Evolutionary conservation across 805 yeast genomes (phyloP).

Genomic region (Metschnikowia drakensbergensis): DNA sequence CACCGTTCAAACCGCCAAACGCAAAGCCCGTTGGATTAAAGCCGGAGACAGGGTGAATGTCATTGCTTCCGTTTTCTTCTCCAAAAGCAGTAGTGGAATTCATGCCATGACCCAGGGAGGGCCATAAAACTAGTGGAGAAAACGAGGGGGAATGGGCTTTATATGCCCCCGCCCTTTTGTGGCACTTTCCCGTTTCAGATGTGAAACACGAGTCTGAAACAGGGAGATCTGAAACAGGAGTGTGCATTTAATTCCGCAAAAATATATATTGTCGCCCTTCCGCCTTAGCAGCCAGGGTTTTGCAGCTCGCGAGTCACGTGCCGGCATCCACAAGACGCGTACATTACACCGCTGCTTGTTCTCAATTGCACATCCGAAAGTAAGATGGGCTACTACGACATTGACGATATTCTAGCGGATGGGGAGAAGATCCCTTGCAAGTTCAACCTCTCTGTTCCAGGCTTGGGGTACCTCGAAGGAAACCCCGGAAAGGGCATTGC

Average conservation of each 20-base stretch:
- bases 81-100: too few species aligned
- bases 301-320: background rate
- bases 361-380: background rate
- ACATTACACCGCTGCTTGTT: background rate
- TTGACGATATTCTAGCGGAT: conserved; percentile 73
- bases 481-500: conserved; percentile 60
- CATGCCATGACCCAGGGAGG: too few species aligned
- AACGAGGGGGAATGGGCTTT: background rate
- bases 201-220: background rate
- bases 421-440: conserved; percentile 72
- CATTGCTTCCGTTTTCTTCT: too few species aligned
- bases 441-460: conserved; percentile 75
- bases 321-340: background rate
- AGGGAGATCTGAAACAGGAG: background rate
- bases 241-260: background rate
- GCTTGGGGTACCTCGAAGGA: conserved; percentile 83
- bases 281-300: background rate
- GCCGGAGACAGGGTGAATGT: too few species aligned
- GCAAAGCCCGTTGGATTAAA: too few species aligned
- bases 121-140: too few species aligned
- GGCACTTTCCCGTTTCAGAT: background rate
- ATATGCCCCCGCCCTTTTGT: background rate
- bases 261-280: background rate
- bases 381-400: conserved; percentile 53
- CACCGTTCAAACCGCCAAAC: too few species aligned